Evolutionary conservation across 2,329 filamentous ascomycete genomes (phyloP).

Genomic region (Epicoccum sorghinum): DNA sequence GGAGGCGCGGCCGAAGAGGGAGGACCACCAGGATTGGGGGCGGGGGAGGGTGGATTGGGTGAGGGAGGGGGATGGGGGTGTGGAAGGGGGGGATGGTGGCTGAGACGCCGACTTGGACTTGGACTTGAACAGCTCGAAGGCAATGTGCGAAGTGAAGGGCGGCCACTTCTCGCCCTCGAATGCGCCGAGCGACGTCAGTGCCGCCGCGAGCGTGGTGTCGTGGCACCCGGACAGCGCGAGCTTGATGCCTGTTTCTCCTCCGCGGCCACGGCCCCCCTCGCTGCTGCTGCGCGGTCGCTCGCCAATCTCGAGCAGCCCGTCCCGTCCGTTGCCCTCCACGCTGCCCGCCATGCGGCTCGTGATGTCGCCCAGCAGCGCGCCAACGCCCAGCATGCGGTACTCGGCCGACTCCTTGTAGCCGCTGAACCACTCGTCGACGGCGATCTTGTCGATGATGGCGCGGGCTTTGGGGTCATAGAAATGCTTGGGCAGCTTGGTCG

Average conservation of each 20-base stretch:
- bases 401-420: conserved; percentile 85
- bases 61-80: conserved; percentile 1
- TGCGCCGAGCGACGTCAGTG: conserved; percentile 78
- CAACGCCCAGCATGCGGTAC: conserved; percentile 89
- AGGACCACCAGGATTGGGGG: conserved; percentile 45
- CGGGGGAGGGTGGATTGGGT: conserved; percentile 17
- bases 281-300: conserved; percentile 17
- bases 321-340: conserved; percentile 43
- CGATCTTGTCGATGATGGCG: conserved; percentile 72
- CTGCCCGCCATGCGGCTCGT: conserved; percentile 58
- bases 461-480: conserved; percentile 83
- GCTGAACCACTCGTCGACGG: conserved; percentile 89
- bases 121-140: conserved; percentile 84
- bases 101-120: conserved; percentile 21
- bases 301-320: conserved; percentile 50
- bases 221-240: conserved; percentile 87
- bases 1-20: conserved; percentile 39
- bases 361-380: conserved; percentile 81
- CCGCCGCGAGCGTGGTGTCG: conserved; percentile 86
- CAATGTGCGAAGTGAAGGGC: conserved; percentile 89
- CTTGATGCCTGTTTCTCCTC: conserved; percentile 63
- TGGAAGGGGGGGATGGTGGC: not conserved
- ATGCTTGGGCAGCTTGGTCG: conserved; percentile 77
- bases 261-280: conserved; percentile 49
- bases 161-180: conserved; percentile 81